These are phyloP conservation scores for Russula foetens DNA, from an alignment of 768 basidiomycete genomes.

Conservation along the genomic window DNA sequence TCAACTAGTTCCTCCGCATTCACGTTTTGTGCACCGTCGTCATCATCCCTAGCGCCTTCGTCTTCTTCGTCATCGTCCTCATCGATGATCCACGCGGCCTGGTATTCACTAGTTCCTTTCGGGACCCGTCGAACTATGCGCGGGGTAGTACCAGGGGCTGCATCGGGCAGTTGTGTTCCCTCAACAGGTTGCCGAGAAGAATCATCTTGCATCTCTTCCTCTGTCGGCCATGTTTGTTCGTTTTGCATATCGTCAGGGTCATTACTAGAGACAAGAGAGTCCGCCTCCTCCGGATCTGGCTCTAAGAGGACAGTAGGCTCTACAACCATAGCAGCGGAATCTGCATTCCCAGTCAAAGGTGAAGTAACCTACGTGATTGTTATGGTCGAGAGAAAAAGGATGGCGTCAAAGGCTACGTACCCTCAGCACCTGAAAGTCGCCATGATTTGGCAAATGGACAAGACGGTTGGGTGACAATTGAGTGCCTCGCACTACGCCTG, in stretches of 20 bases:
- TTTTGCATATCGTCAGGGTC: slow-evolving; percentile 84
- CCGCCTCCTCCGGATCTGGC: slow-evolving; percentile 55
- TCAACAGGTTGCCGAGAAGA: slow-evolving; percentile 23
- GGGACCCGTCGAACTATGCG: slow-evolving; percentile 76
- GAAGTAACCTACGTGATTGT: slow-evolving; percentile 53
- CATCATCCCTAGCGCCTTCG: slow-evolving; percentile 26
- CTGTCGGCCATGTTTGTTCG: slow-evolving; percentile 98
- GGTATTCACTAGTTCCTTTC: slow-evolving; percentile 94
- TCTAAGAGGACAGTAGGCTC: slow-evolving; percentile 61
- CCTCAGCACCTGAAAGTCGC: slow-evolving; percentile 81
- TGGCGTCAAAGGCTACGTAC: slow-evolving; percentile 37
- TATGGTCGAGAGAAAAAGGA: background rate
- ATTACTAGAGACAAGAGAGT: slow-evolving; percentile 82
- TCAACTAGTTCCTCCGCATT: slow-evolving; percentile 51
- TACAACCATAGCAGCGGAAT: slow-evolving; percentile 50
- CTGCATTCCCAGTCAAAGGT: slow-evolving; percentile 35
- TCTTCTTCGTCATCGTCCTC: slow-evolving; percentile 48
- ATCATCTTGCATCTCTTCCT: slow-evolving; percentile 78
- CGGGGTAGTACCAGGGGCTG: slow-evolving; percentile 64
- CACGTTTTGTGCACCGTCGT: slow-evolving; percentile 32
- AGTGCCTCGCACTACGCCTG: slow-evolving; percentile 78
- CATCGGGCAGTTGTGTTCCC: slow-evolving; percentile 46
- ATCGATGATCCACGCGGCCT: slow-evolving; percentile 94
- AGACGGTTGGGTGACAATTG: slow-evolving; percentile 74
- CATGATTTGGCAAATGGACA: slow-evolving; percentile 79